Conservation (phyloP, 495 filamentous ascomycete genomes). For the Amorphotheca resinae region DNA sequence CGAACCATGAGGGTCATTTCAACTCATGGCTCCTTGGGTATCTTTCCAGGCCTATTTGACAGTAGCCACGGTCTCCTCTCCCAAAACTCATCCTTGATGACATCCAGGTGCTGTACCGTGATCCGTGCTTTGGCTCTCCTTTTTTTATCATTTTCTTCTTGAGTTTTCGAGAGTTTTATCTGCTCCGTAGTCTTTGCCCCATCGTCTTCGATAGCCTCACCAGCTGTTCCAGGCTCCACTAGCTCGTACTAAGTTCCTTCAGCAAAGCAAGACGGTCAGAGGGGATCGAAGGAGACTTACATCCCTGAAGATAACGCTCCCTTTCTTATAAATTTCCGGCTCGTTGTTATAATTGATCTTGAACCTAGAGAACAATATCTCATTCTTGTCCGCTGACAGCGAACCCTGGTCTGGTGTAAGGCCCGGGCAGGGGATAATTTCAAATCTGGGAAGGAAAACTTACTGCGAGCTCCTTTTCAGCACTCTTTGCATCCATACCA, state of each 20-base stretch:
- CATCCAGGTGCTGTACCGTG: constrained; percentile 72
- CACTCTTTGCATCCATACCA: constrained; percentile 58
- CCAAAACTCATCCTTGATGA: constrained; percentile 95
- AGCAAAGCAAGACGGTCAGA: constrained; percentile 1
- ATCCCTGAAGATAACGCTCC: constrained; percentile 77
- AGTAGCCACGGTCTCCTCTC: constrained; percentile 74
- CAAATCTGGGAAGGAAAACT: constrained; percentile 8
- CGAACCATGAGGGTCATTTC: too few species aligned
- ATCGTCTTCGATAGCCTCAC: constrained; percentile 14
- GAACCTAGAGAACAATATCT: constrained; percentile 84
- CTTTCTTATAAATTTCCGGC: constrained; percentile 82
- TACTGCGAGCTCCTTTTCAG: constrained; percentile 67
- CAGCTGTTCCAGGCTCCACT: constrained; percentile 29
- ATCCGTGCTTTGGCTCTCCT: constrained; percentile 61
- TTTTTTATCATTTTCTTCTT: constrained; percentile 69
- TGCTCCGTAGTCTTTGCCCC: constrained; percentile 20
- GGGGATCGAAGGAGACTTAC: constrained; percentile 34
- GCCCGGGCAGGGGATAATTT: not conserved
- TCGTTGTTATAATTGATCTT: constrained; percentile 97
- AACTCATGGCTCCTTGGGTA: constrained; percentile 38
- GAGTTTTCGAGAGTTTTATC: constrained; percentile 51
- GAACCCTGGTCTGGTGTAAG: constrained; percentile 48
- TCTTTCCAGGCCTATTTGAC: constrained; percentile 56
- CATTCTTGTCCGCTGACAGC: constrained; percentile 77
- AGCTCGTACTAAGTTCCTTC: constrained; percentile 35